Conservation (phyloP, 352 stramenopile species). For the Pythium monospermum region DNA sequence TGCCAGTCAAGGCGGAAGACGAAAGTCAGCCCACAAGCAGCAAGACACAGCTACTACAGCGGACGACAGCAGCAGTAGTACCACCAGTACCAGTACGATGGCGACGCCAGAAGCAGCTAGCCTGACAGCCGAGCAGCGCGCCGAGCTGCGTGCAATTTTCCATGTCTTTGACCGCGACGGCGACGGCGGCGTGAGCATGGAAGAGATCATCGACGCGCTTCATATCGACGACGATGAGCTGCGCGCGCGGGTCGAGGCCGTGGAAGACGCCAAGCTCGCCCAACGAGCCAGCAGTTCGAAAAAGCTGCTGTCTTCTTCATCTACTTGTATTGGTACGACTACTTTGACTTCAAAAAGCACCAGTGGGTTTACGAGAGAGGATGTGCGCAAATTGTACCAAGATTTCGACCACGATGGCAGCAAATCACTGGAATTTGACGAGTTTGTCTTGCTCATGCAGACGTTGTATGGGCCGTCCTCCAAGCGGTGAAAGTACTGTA, state of each 20-base stretch:
- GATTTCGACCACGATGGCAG: conserved; percentile 52
- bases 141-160: conserved; percentile 59
- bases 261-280: conserved; percentile 25
- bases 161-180: conserved; percentile 65
- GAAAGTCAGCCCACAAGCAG: conserved; percentile 6
- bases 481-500: background rate
- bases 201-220: conserved; percentile 71
- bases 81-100: background rate
- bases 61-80: background rate
- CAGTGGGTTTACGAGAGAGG: conserved; percentile 48
- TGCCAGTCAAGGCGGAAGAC: too few species aligned
- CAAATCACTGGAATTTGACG: conserved; percentile 54
- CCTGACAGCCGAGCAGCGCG: conserved; percentile 30
- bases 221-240: conserved; percentile 64
- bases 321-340: too few species aligned
- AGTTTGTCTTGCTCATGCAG: conserved; percentile 62
- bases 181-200: conserved; percentile 55
- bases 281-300: background rate
- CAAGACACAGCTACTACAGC: background rate
- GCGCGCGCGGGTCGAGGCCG: conserved; percentile 34
- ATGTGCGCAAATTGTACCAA: conserved; percentile 49
- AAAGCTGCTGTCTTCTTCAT: background rate
- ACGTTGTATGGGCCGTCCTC: conserved; percentile 36
- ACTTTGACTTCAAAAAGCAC: too few species aligned
- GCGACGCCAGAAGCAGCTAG: background rate